These are phyloP conservation scores for Arachnopeziza araneosa DNA, from an alignment of 2,329 filamentous ascomycete genomes.

Conservation along the genomic window DNA sequence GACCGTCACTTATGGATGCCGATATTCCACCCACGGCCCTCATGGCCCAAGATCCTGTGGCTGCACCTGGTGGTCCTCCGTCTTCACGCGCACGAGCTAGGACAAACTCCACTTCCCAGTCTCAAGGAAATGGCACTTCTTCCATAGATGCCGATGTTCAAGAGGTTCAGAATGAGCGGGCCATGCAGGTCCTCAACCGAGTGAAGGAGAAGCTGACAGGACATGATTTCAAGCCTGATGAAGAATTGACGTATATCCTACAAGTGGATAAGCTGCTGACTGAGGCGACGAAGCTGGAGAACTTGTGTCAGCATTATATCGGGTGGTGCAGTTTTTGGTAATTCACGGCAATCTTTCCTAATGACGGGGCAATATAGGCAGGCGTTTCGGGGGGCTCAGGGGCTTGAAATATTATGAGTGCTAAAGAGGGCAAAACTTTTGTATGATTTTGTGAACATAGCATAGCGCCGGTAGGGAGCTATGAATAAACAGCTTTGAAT, in stretches of 20 bases:
- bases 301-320: slow-evolving; percentile 97
- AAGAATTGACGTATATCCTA: slow-evolving; percentile 77
- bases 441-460: background rate
- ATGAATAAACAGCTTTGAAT: background rate
- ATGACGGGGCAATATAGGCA: background rate
- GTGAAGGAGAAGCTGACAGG: slow-evolving; percentile 96
- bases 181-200: slow-evolving; percentile 82
- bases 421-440: background rate
- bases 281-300: slow-evolving; percentile 95
- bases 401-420: background rate
- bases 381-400: background rate
- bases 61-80: slow-evolving; percentile 39
- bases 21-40: slow-evolving; percentile 55
- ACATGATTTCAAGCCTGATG: slow-evolving; percentile 78
- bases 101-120: slow-evolving; percentile 49
- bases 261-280: slow-evolving; percentile 94
- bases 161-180: slow-evolving; percentile 89
- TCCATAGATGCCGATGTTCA: slow-evolving; percentile 37
- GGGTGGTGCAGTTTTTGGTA: slow-evolving; percentile 99
- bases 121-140: slow-evolving; percentile 29
- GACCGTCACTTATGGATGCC: slow-evolving; percentile 64
- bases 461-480: background rate
- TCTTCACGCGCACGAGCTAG: slow-evolving; percentile 47
- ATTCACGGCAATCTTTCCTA: background rate
- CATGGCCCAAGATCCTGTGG: slow-evolving; percentile 38